Evolutionary conservation across 768 basidiomycete species (phyloP).

Genomic region (Sporobolomyces phaffii): DNA sequence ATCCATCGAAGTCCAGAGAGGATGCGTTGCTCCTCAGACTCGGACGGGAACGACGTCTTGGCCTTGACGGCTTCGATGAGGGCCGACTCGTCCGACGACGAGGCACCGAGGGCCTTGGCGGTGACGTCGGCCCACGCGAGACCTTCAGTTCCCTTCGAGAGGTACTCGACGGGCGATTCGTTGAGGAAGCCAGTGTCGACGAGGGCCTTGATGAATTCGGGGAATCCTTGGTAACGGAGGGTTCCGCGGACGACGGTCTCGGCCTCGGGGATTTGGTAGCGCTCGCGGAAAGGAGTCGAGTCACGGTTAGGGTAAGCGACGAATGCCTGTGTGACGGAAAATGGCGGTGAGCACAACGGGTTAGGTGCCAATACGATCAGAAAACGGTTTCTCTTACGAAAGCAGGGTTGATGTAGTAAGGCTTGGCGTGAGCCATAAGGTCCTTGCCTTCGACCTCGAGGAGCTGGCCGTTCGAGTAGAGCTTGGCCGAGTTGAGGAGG

Average conservation of each 20-base stretch:
- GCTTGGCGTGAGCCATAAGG: slow-evolving; percentile 82
- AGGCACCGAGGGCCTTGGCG: slow-evolving; percentile 65
- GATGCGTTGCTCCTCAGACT: slow-evolving; percentile 65
- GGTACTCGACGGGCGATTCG: slow-evolving; percentile 67
- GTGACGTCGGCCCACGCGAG: slow-evolving; percentile 79
- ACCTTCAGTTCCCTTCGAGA: slow-evolving; percentile 54
- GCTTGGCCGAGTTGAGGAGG: slow-evolving; percentile 81
- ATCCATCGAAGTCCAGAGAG: slow-evolving; percentile 88
- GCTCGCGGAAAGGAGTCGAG: slow-evolving; percentile 81
- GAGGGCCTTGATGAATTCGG: slow-evolving; percentile 80
- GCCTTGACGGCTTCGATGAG: slow-evolving; percentile 66
- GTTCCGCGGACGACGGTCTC: slow-evolving; percentile 89
- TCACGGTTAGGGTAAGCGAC: slow-evolving; percentile 97
- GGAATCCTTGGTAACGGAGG: slow-evolving; percentile 92
- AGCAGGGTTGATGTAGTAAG: slow-evolving; percentile 91
- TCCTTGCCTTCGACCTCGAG: slow-evolving; percentile 67
- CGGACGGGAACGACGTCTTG: slow-evolving; percentile 65
- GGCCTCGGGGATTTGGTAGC: slow-evolving; percentile 87
- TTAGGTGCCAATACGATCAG: not conserved
- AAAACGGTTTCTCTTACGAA: slow-evolving; percentile 48
- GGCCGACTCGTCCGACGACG: slow-evolving; percentile 65
- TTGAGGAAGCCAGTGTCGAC: slow-evolving; percentile 84
- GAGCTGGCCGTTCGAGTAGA: slow-evolving; percentile 58
- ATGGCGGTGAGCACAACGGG: not conserved
- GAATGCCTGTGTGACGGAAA: slow-evolving; percentile 54